These are phyloP conservation scores for Sungouiozyma intestinalis DNA, from an alignment of 805 yeast species.

Conservation along the genomic window DNA sequence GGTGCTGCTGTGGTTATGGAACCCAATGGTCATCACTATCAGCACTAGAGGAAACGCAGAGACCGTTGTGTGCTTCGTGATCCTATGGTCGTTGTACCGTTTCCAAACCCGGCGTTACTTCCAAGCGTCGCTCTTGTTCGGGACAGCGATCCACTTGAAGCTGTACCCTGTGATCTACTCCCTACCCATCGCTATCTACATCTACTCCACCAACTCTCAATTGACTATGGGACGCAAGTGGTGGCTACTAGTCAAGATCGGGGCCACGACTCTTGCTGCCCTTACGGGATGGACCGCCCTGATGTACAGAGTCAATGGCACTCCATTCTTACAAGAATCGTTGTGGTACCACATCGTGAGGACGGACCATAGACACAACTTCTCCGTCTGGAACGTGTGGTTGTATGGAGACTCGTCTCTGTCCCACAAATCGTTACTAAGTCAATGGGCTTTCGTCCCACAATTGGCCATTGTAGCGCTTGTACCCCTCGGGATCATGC, in stretches of 20 bases:
- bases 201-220: slow-evolving; percentile 3
- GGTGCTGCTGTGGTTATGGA: slow-evolving; percentile 63
- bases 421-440: slow-evolving; percentile 6
- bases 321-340: slow-evolving; percentile 64
- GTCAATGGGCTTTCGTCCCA: slow-evolving; percentile 67
- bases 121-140: slow-evolving; percentile 44
- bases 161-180: slow-evolving; percentile 80
- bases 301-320: slow-evolving; percentile 66
- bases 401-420: slow-evolving; percentile 50
- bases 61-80: slow-evolving; percentile 70
- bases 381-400: slow-evolving; percentile 72
- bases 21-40: slow-evolving; percentile 91
- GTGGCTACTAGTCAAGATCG: slow-evolving; percentile 31
- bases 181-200: slow-evolving; percentile 51
- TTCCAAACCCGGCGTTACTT: slow-evolving; percentile 27
- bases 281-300: slow-evolving; percentile 37
- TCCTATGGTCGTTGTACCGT: slow-evolving; percentile 47
- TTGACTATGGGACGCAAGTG: slow-evolving; percentile 5
- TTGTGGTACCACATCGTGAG: slow-evolving; percentile 76
- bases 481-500: slow-evolving; percentile 28
- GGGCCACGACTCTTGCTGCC: slow-evolving; percentile 32
- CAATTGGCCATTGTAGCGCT: slow-evolving; percentile 50
- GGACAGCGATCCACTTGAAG: slow-evolving; percentile 78
- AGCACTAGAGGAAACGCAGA: slow-evolving; percentile 92
- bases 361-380: slow-evolving; percentile 90